Evolutionary conservation across 805 yeast genomes (phyloP).

Genomic region (Suhomyces faveliae): DNA sequence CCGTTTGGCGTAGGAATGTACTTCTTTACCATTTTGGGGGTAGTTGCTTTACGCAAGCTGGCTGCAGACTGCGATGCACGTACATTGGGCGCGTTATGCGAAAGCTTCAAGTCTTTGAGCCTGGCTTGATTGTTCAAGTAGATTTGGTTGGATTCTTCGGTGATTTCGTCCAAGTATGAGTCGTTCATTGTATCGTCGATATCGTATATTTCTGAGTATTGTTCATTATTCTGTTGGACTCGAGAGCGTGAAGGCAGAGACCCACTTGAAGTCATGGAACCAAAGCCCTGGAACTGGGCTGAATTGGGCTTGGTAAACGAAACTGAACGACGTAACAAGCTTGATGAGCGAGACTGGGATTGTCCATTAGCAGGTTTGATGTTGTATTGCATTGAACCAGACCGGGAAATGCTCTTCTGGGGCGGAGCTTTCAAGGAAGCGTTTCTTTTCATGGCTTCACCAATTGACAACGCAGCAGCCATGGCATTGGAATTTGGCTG

Average conservation of each 20-base stretch:
- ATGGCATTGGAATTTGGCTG: conserved; percentile 40
- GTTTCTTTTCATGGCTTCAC: conserved; percentile 26
- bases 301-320: neutral
- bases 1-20: conserved; percentile 77
- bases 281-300: conserved; percentile 4
- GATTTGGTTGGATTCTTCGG: conserved; percentile 22
- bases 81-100: conserved; percentile 12
- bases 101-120: conserved; percentile 35
- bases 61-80: neutral
- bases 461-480: conserved; percentile 47
- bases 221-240: neutral
- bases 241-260: conserved; percentile 2
- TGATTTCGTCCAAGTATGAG: conserved; percentile 30
- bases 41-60: neutral
- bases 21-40: conserved; percentile 53
- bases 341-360: neutral
- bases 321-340: neutral
- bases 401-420: conserved; percentile 11
- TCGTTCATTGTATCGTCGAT: conserved; percentile 35
- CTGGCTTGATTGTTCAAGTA: conserved; percentile 32
- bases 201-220: conserved; percentile 10
- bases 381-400: conserved; percentile 14
- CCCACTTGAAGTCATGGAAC: conserved; percentile 5
- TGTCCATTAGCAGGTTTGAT: conserved; percentile 6
- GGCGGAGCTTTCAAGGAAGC: neutral